A percentile compares a stretch with the other conserved stretches of the same genome.
These are phyloP conservation scores for Psilocybe cyanescens DNA, from an alignment of 768 basidiomycete genomes.

Conservation along the genomic window DNA sequence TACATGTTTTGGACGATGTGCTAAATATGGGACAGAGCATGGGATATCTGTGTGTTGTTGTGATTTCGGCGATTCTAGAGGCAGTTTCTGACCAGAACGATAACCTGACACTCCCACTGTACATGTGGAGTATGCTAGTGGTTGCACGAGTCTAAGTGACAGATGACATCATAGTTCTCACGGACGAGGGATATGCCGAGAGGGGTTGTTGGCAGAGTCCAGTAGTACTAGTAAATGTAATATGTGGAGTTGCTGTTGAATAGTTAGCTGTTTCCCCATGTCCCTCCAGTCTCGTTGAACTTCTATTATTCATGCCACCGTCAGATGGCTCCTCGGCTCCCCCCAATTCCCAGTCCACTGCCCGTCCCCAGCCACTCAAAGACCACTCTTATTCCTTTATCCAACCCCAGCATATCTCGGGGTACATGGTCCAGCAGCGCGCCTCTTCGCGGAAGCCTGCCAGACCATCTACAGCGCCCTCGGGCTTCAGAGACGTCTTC, in stretches of 20 bases:
- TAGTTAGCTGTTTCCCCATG: slow-evolving; percentile 1
- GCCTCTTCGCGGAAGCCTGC: slow-evolving; percentile 25
- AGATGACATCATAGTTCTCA: slow-evolving; percentile 39
- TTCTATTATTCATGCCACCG: slow-evolving; percentile 11
- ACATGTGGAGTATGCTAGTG: slow-evolving; percentile 89
- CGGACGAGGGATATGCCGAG: slow-evolving; percentile 13
- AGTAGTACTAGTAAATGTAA: background rate
- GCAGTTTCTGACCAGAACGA: slow-evolving; percentile 96
- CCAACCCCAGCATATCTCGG: slow-evolving; percentile 17
- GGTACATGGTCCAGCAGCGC: slow-evolving; percentile 22
- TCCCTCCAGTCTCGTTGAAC: slow-evolving; percentile 1
- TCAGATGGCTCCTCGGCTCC: slow-evolving; percentile 9
- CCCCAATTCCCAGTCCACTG: background rate
- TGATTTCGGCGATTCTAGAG: slow-evolving; percentile 78
- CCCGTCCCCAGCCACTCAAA: background rate
- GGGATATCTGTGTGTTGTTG: slow-evolving; percentile 66
- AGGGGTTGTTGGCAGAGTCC: background rate
- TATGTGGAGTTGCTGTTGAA: background rate
- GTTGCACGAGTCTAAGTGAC: slow-evolving; percentile 43
- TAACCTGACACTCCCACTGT: slow-evolving; percentile 95
- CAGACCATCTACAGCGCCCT: slow-evolving; percentile 42
- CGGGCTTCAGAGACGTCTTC: slow-evolving; percentile 40
- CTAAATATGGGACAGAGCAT: slow-evolving; percentile 47
- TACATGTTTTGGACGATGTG: slow-evolving; percentile 4
- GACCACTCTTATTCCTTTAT: background rate